A percentile compares a stretch with the other conserved stretches of the same genome.
phyloP scores from a whole-genome alignment of 352 stramenopile species.

The Globisporangium uncinulatum region DNA sequence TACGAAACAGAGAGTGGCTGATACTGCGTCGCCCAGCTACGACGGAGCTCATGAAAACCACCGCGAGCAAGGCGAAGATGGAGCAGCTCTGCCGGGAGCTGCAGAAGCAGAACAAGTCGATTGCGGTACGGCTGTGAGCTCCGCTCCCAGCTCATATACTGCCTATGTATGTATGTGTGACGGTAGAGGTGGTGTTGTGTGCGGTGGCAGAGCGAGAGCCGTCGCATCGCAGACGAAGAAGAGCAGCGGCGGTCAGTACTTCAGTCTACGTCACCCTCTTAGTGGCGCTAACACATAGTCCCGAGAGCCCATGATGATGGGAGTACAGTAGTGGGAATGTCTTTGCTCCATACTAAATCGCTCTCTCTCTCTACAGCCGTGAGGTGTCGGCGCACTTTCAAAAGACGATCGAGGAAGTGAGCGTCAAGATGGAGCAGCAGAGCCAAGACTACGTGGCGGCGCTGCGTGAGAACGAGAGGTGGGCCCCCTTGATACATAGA shows the following conservation, averaged over 20 bases:
- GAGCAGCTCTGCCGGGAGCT: conserved; percentile 82
- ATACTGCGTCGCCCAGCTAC: conserved; percentile 26
- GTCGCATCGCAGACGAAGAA: conserved; percentile 80
- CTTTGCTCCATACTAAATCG: no score
- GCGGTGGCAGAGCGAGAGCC: conserved; percentile 50
- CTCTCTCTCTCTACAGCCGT: conserved; percentile 22
- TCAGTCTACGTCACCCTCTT: no score
- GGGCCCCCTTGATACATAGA: no score
- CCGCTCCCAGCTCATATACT: neutral
- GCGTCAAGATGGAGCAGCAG: conserved; percentile 86
- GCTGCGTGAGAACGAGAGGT: conserved; percentile 80
- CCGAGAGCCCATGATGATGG: no score
- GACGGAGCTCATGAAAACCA: conserved; percentile 60
- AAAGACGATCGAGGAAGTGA: conserved; percentile 85
- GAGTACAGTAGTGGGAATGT: no score
- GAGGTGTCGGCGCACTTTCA: conserved; percentile 78
- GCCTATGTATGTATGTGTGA: neutral
- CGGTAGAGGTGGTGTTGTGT: neutral
- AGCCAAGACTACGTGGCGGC: conserved; percentile 79
- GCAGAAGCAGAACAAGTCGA: conserved; percentile 87
- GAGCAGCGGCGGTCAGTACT: conserved; percentile 60
- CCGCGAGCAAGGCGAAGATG: conserved; percentile 62
- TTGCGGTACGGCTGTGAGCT: conserved; percentile 32
- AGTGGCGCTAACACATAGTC: no score
- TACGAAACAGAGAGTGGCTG: neutral